Evolutionary conservation across 2,329 filamentous ascomycete species (phyloP), one percentile per base, ranked within the genome.

Genomic region (Colletotrichum sp.): DNA sequence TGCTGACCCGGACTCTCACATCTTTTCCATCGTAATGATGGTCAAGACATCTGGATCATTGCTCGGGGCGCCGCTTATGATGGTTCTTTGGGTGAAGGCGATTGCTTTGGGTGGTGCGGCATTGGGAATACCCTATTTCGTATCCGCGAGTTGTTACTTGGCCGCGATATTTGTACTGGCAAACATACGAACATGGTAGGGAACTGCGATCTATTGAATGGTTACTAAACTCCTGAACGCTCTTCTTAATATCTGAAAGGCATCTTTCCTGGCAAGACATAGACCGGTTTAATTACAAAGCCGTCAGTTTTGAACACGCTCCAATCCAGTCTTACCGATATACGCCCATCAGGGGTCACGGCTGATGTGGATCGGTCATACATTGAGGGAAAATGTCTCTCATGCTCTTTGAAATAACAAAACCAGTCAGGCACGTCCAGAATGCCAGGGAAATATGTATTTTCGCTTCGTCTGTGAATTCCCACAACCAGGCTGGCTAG

Each of bases 1-100:
- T 10, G 34, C 26, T 1, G 82, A 84, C 16, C 79, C 83, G 0
- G 85, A 88, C 32, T 83, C 82, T 6, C 86, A 87, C 34, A 81
- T 89, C 3, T 89, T 89, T 72, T 87, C 88, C 3, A 84, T 89
- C n/a, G 87, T 88, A 16, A 89, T 89, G 87, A 82, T 90, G 78
- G 83, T 88, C 3, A 88, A 88, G 80, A 88, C 88, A 0, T 80
- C 86, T 1, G 88, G 88, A 5, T 88, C 88, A 8, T 81, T 90
- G 12, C 72, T 89, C 0, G 88, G 88, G 0, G 87, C 87, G 3
- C 86, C 87, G 1, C 78, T 87, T 10, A 89, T 89, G 87, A 87
- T 87, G 5, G 75, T 82, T 2, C 69, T 88, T 4, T 90, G 88
- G 88, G 85, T 89, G 7, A 78, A 79, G n/a, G 88, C 86, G 4